These are phyloP conservation scores for Cercospora beticola DNA, from an alignment of 2,329 filamentous ascomycete genomes.

Conservation along the genomic window DNA sequence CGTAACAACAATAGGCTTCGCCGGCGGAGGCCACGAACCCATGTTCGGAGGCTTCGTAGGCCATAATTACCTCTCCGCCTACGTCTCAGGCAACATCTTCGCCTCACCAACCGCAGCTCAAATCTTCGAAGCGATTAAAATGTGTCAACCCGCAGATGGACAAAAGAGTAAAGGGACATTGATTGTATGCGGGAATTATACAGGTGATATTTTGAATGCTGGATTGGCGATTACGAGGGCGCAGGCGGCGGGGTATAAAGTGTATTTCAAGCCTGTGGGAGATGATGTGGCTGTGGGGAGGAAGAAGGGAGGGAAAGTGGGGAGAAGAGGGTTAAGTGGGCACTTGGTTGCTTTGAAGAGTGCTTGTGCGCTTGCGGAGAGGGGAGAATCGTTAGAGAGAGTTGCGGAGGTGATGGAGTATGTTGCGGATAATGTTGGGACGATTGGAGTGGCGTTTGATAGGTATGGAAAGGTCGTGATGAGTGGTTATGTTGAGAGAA, in stretches of 20 bases:
- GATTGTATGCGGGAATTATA: conserved; percentile 65
- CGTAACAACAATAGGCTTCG: conserved; percentile 41
- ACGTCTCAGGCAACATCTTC: conserved; percentile 63
- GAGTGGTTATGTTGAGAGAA: background rate
- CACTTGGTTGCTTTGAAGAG: conserved; percentile 62
- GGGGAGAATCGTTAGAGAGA: conserved; percentile 35
- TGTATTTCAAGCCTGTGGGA: conserved; percentile 60
- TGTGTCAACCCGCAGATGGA: conserved; percentile 43
- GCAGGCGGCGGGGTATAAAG: conserved; percentile 54
- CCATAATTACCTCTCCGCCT: conserved; percentile 59
- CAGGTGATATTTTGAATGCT: conserved; percentile 63
- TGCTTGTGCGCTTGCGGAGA: conserved; percentile 55
- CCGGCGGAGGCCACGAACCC: conserved; percentile 51
- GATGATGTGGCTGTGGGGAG: conserved; percentile 65
- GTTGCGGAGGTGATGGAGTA: conserved; percentile 42
- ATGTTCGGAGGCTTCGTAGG: conserved; percentile 66
- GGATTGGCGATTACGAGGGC: conserved; percentile 61
- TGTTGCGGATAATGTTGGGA: conserved; percentile 39
- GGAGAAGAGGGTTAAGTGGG: conserved; percentile 61
- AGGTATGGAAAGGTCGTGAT: conserved; percentile 25
- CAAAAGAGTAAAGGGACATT: conserved; percentile 49
- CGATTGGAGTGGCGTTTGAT: conserved; percentile 40
- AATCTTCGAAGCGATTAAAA: conserved; percentile 58
- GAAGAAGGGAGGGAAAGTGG: conserved; percentile 57
- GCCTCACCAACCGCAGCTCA: conserved; percentile 64